phyloP scores from a whole-genome alignment of 805 yeast species.

The Wickerhamiella parazyma region DNA sequence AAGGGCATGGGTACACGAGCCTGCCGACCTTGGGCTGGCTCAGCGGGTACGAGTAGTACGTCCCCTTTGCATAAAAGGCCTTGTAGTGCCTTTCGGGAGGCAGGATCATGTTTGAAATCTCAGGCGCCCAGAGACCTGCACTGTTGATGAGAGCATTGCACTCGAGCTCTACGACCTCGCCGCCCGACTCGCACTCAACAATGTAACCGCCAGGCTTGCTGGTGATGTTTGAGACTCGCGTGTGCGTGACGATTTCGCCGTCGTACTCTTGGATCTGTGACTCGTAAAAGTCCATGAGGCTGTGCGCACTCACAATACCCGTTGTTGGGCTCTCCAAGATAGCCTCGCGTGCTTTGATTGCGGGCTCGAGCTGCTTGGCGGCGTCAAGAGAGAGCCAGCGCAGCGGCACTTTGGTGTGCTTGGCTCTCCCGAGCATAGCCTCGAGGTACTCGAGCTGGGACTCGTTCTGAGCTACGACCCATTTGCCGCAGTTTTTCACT shows the following conservation, averaged over 20 bases:
- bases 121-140: slow-evolving; percentile 68
- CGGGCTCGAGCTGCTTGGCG: slow-evolving; percentile 46
- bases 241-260: slow-evolving; percentile 53
- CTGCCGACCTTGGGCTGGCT: slow-evolving; percentile 39
- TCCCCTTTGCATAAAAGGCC: slow-evolving; percentile 71
- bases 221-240: slow-evolving; percentile 37
- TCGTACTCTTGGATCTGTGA: slow-evolving; percentile 41
- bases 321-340: slow-evolving; percentile 65
- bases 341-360: slow-evolving; percentile 47
- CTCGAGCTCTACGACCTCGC: slow-evolving; percentile 19
- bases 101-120: slow-evolving; percentile 53
- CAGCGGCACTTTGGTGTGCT: slow-evolving; percentile 43
- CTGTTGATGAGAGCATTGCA: slow-evolving; percentile 54
- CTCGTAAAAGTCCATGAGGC: slow-evolving; percentile 46
- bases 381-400: slow-evolving; percentile 35
- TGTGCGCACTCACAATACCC: slow-evolving; percentile 76
- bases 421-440: slow-evolving; percentile 37
- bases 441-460: slow-evolving; percentile 46
- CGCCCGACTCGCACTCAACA: slow-evolving; percentile 16
- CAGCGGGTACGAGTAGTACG: slow-evolving; percentile 48
- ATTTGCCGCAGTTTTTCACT: slow-evolving; percentile 54
- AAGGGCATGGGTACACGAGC: slow-evolving; percentile 66
- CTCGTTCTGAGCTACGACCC: slow-evolving; percentile 75
- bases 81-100: slow-evolving; percentile 46
- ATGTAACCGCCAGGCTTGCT: slow-evolving; percentile 14